Base-by-base conservation (phyloP, 495 filamentous ascomycete species). In the Trichoderma virens region DNA sequence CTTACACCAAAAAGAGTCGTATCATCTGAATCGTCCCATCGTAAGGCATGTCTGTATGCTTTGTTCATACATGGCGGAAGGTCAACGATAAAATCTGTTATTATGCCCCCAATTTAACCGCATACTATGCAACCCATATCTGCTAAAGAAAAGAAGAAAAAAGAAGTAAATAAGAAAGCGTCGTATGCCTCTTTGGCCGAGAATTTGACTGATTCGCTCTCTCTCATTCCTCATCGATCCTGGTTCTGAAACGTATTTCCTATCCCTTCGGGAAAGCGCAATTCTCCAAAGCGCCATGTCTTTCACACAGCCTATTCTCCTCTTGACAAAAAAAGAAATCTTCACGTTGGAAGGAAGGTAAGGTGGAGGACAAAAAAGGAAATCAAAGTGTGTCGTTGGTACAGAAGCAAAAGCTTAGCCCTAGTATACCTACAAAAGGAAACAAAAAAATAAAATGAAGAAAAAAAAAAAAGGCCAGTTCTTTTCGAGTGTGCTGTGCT, bases 391-490 rank as follows among this genome's bases (percentile, higher is more conserved):
- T 63, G 66, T 62, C 56, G 64, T 68, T 72, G 70, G 75, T 71
- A 72, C 74, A 74, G 63, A 71, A 56, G 51, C 25, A n/a, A 11
- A 28, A 30, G 51, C 51, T 27, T 30, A 56, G 51, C 51, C 32
- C 51, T 56, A 56, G 7, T 28, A 75, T 72, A 67, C 65, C 56
- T 68, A 76, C 70, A 78, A 74, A 74, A 59, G 23, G 61, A 69
- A 74, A 59, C 25, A 63, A 68, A n/a, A 18, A 18, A 45, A 45
- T 7, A 45, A 56, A 56, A 30, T 14, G 9, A 30, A 16, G 8
- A 30, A 11, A 28, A 56, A 56, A 30, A 23, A 2, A 56, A 56
- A 56, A 13, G 51, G 3, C 51, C 27, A 30, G 62, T 59, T 43
- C 64, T 65, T 62, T 43, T 61, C 66, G 65, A 65, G 64, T 59